These are phyloP conservation scores for Colletotrichum sp. DNA, from an alignment of 2,329 filamentous ascomycete species.

Conservation along the genomic window DNA sequence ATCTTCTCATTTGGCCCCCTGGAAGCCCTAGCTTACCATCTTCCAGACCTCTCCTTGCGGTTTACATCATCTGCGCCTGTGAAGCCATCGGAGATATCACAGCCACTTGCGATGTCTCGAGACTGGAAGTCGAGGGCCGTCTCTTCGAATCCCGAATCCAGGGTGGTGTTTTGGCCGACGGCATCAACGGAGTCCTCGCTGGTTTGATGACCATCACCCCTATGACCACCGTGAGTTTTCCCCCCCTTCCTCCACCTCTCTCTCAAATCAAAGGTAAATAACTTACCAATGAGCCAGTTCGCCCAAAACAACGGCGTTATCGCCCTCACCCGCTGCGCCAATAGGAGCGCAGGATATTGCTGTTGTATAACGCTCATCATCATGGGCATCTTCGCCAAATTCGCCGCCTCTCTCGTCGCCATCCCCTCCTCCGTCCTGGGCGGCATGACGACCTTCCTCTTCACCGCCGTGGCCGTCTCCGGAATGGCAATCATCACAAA, in stretches of 20 bases:
- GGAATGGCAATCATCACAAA: constrained; percentile 78
- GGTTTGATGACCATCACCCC: constrained; percentile 81
- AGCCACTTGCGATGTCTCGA: constrained; percentile 81
- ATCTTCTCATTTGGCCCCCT: neutral
- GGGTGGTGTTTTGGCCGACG: constrained; percentile 80
- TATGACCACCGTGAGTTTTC: constrained; percentile 62
- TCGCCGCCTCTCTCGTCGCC: constrained; percentile 78
- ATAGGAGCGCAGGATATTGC: constrained; percentile 79
- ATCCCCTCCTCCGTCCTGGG: constrained; percentile 73
- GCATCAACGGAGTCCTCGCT: constrained; percentile 75
- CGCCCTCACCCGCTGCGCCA: constrained; percentile 80
- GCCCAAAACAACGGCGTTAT: constrained; percentile 89
- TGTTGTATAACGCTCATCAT: constrained; percentile 78
- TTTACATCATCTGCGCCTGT: constrained; percentile 76
- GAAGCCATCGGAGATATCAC: constrained; percentile 84
- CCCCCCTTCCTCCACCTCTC: neutral
- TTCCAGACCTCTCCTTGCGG: constrained; percentile 63
- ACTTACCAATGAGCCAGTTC: constrained; percentile 45
- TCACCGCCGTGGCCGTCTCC: constrained; percentile 76
- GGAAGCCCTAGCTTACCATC: neutral
- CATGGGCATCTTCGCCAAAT: constrained; percentile 85
- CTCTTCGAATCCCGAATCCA: constrained; percentile 80
- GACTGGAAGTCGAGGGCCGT: constrained; percentile 74
- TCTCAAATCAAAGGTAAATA: neutral
- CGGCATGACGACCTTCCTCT: constrained; percentile 81